Base-by-base conservation (phyloP, 148 eudicot genomes). In the Chenopodium berlandieri region DNA sequence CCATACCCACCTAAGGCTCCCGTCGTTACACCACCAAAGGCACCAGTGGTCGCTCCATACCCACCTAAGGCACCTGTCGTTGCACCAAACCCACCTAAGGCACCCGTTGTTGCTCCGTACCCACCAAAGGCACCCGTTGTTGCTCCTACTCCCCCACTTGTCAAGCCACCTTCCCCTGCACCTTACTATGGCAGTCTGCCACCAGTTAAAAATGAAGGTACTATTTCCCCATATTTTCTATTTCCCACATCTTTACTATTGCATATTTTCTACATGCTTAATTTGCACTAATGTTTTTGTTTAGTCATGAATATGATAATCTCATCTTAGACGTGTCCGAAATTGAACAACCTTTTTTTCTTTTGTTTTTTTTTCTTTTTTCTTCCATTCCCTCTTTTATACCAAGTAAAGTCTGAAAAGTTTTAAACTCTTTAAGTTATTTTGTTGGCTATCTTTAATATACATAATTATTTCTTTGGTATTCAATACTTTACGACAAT, bases 151-250 rank as follows among this genome's bases (percentile, higher is more conserved):
- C 62, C 62, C 62, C 62, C 62, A 56, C 62, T 14, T 14, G 62
- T 56, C 20, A 56, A 56, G 20, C 62, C 87, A 16, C 79, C 87
- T 66, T 66, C 90, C 9, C 88, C 89, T 70, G 74, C 79, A 0
- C 87, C 89, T 25, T 85, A 52, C 80, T 78, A 73, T 37, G 84
- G 87, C 60, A 32, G n/a, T 54, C 71, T 81, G 0, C 92, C 92
- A 54, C 88, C 92, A 9, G 88, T 84, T 44, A 86, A 83, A 83
- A 78, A 73, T 83, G 80, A 83, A 84, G 94, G 94, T 92, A 62
- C 65, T 16, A 11, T 7, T 32, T 32, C 4, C 34, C 34, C 34
- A 32, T 32, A 32, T 32, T 34, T 58, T 2, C 7, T 20, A 72
- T 48, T 17, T 9, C 14, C 32, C 25, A 62, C 12, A 9, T n/a